Evolutionary conservation across 441 rosid species (phyloP), one percentile per base, ranked within the genome.

Genomic region (Caryocar brasiliense): DNA sequence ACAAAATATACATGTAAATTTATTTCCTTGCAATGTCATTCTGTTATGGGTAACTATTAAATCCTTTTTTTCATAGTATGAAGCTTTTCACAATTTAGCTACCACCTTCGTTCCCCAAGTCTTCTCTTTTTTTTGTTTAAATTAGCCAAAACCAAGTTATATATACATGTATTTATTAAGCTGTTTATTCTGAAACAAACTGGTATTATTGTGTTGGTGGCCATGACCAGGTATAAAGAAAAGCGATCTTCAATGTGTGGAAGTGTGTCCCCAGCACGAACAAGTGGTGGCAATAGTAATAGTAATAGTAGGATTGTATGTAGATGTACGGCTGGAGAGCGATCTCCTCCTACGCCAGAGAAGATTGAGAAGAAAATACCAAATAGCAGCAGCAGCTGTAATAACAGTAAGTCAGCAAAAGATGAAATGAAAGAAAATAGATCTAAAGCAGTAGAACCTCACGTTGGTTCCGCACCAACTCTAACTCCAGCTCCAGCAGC

Each of bases 341-440:
- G 74, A 62, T 74, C 83, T 58, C 72, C 81, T 56, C 64, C 84
- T 1, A 59, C 80, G 12, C 72, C 74, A 3, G 85, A 78, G 22
- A 76, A 65, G 47, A 40, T 37, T 56, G 82, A 75, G 42, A 73
- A 63, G 59, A 81, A 68, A 71, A 53, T 70, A 24, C 5, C 51
- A n/a, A n/a, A n/a, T n/a, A n/a, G n/a, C n/a, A n/a, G n/a, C n/a
- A n/a, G n/a, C n/a, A n/a, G n/a, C n/a, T n/a, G n/a, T n/a, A n/a
- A n/a, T n/a, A n/a, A n/a, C 14, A 4, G 55, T 20, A 55, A 20
- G 58, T 47, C 68, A 14, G 47, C 42, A 28, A 75, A 57, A 72
- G 69, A 72, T 37, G 75, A 65, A n/a, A n/a, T n/a, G 53, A 72
- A 73, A 55, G 71, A 56, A 44, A 77, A 75, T 65, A 79, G 66